Base-by-base conservation (phyloP, 1,139 yeast genomes). In the Taphrina wiesneri region DNA sequence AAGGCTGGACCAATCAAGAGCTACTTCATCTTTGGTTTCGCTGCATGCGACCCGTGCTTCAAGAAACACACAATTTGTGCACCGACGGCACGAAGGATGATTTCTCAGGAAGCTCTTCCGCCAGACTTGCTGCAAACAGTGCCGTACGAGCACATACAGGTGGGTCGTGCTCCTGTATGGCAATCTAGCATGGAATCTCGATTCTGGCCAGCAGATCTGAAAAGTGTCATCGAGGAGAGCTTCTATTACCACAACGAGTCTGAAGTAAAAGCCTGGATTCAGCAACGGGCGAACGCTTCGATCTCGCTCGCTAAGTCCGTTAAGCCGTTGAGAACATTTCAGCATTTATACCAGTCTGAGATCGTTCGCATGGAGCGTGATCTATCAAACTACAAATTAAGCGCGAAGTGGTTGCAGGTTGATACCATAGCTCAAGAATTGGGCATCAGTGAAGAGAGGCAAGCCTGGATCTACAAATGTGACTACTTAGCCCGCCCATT, bases 91-190 rank as follows among this genome's bases (percentile, higher is more conserved):
- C 9, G 49, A 21, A 21, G n/a, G n/a, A 21, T 45, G 28, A 45
- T 45, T 11, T n/a, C 11, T 2, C n/a, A 45, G n/a, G 49, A 45
- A 6, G 49, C 17, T 21, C 28, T 45, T 19, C 49, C 49, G 9
- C 7, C 21, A 6, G 49, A 45, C 25, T 45, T 45, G 49, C 7
- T 45, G 26, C 26, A 23, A 7, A 45, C 49, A 11, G 28, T 45
- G 15, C 49, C 49, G 7, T n/a, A 19, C n/a, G 49, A 45, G 28
- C 5, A 9, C n/a, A 21, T 45, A 2, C 49, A 45, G 21, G 49
- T 21, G 9, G 49, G 49, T 45, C 49, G 49, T 45, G 49, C 49
- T 21, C 49, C 49, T 2, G 28, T 45, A 13, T 45, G 49, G 49
- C 49, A 45, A 11, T 2, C 28, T 23, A 45, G 28, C 9, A 11